A percentile compares a stretch with the other conserved stretches of the same genome.
These are phyloP conservation scores for Cryptococcus hybrid DNA, from an alignment of 1,284 basidiomycete genomes.

Conservation along the genomic window DNA sequence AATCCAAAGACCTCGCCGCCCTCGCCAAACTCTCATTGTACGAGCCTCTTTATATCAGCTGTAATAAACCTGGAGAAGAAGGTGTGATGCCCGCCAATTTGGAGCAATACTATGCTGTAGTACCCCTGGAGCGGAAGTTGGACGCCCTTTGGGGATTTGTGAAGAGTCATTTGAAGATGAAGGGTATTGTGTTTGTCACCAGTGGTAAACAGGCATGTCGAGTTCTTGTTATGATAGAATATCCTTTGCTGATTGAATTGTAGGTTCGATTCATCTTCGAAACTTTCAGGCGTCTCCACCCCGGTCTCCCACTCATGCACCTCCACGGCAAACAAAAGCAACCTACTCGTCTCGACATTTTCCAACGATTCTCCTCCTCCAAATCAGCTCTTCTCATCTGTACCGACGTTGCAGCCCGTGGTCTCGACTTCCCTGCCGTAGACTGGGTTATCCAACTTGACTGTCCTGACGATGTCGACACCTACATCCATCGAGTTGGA, in stretches of 20 bases:
- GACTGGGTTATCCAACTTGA: slow-evolving; percentile 99
- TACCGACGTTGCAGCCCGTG: slow-evolving; percentile 97
- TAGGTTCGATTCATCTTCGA: slow-evolving; percentile 82
- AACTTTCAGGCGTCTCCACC: slow-evolving; percentile 92
- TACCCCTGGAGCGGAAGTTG: slow-evolving; percentile 82
- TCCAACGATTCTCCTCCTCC: slow-evolving; percentile 73
- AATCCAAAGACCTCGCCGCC: slow-evolving; percentile 85
- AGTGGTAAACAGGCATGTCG: slow-evolving; percentile 74
- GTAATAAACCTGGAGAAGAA: slow-evolving; percentile 56
- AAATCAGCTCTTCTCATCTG: slow-evolving; percentile 83
- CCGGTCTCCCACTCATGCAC: slow-evolving; percentile 84
- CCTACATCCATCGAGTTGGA: slow-evolving; percentile 96
- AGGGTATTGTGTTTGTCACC: slow-evolving; percentile 92
- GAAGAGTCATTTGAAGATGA: slow-evolving; percentile 88
- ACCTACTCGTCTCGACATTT: slow-evolving; percentile 76
- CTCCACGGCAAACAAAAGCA: slow-evolving; percentile 98
- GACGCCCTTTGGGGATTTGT: slow-evolving; percentile 93
- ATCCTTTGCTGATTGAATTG: not conserved
- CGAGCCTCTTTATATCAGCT: slow-evolving; percentile 74
- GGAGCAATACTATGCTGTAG: slow-evolving; percentile 87
- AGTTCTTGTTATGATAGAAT: slow-evolving; percentile 3
- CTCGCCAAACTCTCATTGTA: slow-evolving; percentile 86
- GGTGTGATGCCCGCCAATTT: slow-evolving; percentile 66
- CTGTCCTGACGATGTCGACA: slow-evolving; percentile 96
- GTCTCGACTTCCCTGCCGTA: slow-evolving; percentile 93